These are phyloP conservation scores for Crataegus laevigata DNA, from an alignment of 306 rosid species.

Conservation along the genomic window DNA sequence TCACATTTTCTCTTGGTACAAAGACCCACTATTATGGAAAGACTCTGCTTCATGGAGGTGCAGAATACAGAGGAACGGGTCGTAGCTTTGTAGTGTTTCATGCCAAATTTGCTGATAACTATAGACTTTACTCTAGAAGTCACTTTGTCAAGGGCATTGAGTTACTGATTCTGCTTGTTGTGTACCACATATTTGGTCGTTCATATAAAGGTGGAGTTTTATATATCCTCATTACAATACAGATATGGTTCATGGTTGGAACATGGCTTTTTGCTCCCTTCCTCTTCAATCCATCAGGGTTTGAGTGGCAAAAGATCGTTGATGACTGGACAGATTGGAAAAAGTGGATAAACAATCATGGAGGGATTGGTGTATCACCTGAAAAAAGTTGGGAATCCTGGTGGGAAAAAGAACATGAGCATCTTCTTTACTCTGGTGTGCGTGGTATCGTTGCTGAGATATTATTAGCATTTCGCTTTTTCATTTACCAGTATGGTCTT, in stretches of 20 bases:
- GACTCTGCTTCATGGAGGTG: slow-evolving; percentile 99
- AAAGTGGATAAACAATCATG: slow-evolving; percentile 82
- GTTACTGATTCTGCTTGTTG: slow-evolving; percentile 78
- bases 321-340: slow-evolving; percentile 98
- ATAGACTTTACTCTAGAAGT: slow-evolving; percentile 88
- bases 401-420: slow-evolving; percentile 92
- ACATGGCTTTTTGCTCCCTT: slow-evolving; percentile 99
- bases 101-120: slow-evolving; percentile 91
- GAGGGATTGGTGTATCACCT: slow-evolving; percentile 81
- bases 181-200: slow-evolving; percentile 79
- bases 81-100: slow-evolving; percentile 96
- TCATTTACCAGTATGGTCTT: slow-evolving; percentile 83
- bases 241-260: slow-evolving; percentile 92
- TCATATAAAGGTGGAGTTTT: slow-evolving; percentile 53
- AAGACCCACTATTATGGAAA: slow-evolving; percentile 95
- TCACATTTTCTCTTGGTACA: slow-evolving; percentile 93
- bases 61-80: slow-evolving; percentile 87
- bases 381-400: slow-evolving; percentile 97
- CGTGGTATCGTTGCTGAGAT: slow-evolving; percentile 67
- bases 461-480: slow-evolving; percentile 79
- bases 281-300: slow-evolving; percentile 94
- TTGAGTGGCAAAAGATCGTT: slow-evolving; percentile 97
- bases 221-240: slow-evolving; percentile 64
- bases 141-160: slow-evolving; percentile 97
- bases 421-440: slow-evolving; percentile 61